A percentile compares a stretch with the other conserved stretches of the same genome.
phyloP scores from a whole-genome alignment of 352 stramenopile genomes.

The Phytophthora citricola region DNA sequence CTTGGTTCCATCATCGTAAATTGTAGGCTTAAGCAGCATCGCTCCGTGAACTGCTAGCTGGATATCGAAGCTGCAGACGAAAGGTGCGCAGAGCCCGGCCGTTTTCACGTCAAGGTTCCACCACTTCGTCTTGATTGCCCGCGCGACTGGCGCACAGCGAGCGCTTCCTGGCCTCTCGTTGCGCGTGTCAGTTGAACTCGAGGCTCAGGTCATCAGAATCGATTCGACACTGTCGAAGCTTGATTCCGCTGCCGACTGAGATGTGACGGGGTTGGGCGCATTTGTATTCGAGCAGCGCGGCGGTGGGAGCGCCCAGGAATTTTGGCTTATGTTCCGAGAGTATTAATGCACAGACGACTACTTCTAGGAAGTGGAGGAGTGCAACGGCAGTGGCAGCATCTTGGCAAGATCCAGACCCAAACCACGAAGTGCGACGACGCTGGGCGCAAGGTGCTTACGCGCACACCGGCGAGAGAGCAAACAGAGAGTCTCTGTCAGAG shows the following conservation, averaged over 20 bases:
- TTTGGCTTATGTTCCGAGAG: too few relatives aligned
- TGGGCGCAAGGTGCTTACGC: background rate
- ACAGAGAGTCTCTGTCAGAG: background rate
- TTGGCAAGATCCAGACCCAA: background rate
- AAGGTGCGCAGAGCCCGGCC: background rate
- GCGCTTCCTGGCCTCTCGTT: slow-evolving; percentile 3
- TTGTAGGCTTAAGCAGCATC: background rate
- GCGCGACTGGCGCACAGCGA: background rate
- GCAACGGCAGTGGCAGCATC: too few relatives aligned
- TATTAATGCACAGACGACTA: too few relatives aligned
- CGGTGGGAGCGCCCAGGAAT: too few relatives aligned
- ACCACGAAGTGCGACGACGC: background rate
- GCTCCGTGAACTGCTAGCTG: background rate
- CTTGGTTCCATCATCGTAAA: background rate
- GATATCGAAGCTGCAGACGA: slow-evolving; percentile 6
- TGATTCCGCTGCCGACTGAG: background rate
- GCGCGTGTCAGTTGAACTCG: slow-evolving; percentile 4
- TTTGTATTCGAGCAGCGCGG: background rate
- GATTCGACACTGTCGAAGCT: too few relatives aligned
- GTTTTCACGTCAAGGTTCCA: slow-evolving; percentile 7
- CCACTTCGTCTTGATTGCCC: slow-evolving; percentile 1
- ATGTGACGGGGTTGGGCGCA: background rate
- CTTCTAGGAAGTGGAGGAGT: too few relatives aligned
- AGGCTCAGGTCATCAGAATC: slow-evolving; percentile 4
- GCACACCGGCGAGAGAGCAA: background rate